Conservation (phyloP, 2,329 filamentous ascomycete genomes). For the Sporothrix inflata region DNA sequence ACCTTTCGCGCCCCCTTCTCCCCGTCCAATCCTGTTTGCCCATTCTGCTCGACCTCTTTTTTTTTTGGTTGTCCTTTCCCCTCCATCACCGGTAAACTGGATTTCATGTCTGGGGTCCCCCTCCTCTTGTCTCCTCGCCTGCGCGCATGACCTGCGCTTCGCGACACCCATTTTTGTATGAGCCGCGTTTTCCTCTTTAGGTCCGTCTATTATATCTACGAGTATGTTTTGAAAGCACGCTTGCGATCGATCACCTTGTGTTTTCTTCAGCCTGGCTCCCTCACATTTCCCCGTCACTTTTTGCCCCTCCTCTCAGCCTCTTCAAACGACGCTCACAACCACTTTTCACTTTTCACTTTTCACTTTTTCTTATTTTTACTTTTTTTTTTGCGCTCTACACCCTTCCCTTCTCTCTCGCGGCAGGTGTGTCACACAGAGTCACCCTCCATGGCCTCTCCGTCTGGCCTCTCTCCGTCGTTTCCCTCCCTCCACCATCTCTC, state of each 20-base stretch:
- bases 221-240: not conserved
- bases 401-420: not conserved
- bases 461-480: conserved; percentile 29
- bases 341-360: not conserved
- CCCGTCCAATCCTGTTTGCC: conserved; percentile 4
- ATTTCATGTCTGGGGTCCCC: conserved; percentile 12
- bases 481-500: conserved; percentile 25
- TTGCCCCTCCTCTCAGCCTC: not conserved
- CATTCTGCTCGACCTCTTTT: not conserved
- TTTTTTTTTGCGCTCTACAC: not conserved
- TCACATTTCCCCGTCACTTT: not conserved
- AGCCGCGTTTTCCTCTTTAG: conserved; percentile 11
- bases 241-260: not conserved
- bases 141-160: conserved; percentile 8
- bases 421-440: conserved; percentile 33
- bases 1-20: not conserved
- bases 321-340: not conserved
- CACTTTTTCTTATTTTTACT: not conserved
- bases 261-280: not conserved
- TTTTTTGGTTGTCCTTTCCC: not conserved
- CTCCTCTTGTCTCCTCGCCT: not conserved
- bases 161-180: conserved; percentile 5
- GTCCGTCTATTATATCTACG: not conserved
- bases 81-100: conserved; percentile 5
- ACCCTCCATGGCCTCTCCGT: conserved; percentile 26